phyloP scores from a whole-genome alignment of 2,329 filamentous ascomycete genomes.

The Aspergillus spinulosporus region DNA sequence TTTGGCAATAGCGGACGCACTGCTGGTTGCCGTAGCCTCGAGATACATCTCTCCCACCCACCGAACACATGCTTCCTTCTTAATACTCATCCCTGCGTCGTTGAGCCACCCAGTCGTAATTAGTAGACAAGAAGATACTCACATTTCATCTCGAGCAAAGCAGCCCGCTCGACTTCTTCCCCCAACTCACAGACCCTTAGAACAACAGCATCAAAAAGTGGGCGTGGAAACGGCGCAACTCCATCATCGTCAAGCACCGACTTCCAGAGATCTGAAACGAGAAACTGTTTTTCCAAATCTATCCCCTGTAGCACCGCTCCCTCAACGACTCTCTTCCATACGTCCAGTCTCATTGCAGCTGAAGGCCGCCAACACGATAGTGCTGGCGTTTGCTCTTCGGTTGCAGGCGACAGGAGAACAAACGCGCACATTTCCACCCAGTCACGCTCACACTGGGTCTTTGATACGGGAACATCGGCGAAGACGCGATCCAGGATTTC shows the following conservation, averaged over 20 bases:
- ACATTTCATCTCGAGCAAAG: slow-evolving; percentile 38
- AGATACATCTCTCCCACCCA: slow-evolving; percentile 46
- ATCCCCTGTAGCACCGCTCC: slow-evolving; percentile 43
- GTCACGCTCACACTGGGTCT: slow-evolving; percentile 51
- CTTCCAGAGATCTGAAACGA: slow-evolving; percentile 44
- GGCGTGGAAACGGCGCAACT: slow-evolving; percentile 33
- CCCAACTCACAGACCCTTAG: slow-evolving; percentile 35
- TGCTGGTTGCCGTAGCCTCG: slow-evolving; percentile 38
- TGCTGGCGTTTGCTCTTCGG: slow-evolving; percentile 24
- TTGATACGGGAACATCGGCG: slow-evolving; percentile 54
- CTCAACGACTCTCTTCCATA: slow-evolving; percentile 50
- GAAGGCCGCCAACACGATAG: slow-evolving; percentile 46
- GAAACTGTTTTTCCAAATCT: slow-evolving; percentile 43
- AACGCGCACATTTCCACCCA: slow-evolving; percentile 58
- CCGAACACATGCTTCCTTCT: slow-evolving; percentile 33
- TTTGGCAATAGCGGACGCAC: slow-evolving; percentile 31
- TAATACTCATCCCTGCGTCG: slow-evolving; percentile 42
- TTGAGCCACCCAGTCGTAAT: slow-evolving; percentile 2
- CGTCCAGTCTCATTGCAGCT: slow-evolving; percentile 46
- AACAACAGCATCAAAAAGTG: slow-evolving; percentile 42
- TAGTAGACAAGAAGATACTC: slow-evolving; percentile 21
- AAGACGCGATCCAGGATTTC: slow-evolving; percentile 45
- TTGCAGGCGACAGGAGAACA: slow-evolving; percentile 34
- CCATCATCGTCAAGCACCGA: slow-evolving; percentile 39
- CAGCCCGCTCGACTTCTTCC: slow-evolving; percentile 16